Percentiles rank a stretch among this genome's conserved stretches.
These are phyloP conservation scores for Zymoseptoria tritici DNA, from an alignment of 2,329 filamentous ascomycete species.

Conservation along the genomic window DNA sequence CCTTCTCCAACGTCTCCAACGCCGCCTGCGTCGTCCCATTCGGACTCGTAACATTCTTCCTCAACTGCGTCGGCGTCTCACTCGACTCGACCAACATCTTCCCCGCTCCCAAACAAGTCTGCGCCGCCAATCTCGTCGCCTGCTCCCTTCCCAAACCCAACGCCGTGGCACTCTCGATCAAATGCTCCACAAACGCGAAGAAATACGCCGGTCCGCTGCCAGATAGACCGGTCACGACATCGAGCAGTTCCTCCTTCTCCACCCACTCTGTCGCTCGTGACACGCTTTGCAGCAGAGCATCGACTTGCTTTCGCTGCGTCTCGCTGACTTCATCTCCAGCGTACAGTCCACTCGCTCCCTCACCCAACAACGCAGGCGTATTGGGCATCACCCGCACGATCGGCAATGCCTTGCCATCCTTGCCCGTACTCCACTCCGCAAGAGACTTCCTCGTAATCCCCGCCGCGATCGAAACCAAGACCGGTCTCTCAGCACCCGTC, in stretches of 20 bases:
- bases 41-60: slow-evolving; percentile 25
- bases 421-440: slow-evolving; percentile 16
- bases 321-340: slow-evolving; percentile 18
- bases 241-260: slow-evolving; percentile 19
- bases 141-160: slow-evolving; percentile 21
- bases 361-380: slow-evolving; percentile 22
- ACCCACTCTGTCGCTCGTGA: slow-evolving; percentile 24
- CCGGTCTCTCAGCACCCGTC: slow-evolving; percentile 11
- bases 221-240: slow-evolving; percentile 23
- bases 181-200: slow-evolving; percentile 25
- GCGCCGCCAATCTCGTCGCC: slow-evolving; percentile 20
- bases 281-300: slow-evolving; percentile 18
- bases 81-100: slow-evolving; percentile 22
- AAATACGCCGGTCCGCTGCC: slow-evolving; percentile 22
- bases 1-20: slow-evolving; percentile 22
- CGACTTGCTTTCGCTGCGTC: slow-evolving; percentile 17
- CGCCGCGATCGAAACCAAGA: slow-evolving; percentile 22
- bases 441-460: slow-evolving; percentile 19
- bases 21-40: slow-evolving; percentile 25
- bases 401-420: slow-evolving; percentile 16
- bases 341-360: slow-evolving; percentile 22
- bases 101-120: slow-evolving; percentile 24
- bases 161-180: slow-evolving; percentile 19
- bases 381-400: slow-evolving; percentile 25
- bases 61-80: slow-evolving; percentile 19